These are phyloP conservation scores for Rhodomyrtus tomentosa DNA, from an alignment of 345 rosid species.

Conservation along the genomic window DNA sequence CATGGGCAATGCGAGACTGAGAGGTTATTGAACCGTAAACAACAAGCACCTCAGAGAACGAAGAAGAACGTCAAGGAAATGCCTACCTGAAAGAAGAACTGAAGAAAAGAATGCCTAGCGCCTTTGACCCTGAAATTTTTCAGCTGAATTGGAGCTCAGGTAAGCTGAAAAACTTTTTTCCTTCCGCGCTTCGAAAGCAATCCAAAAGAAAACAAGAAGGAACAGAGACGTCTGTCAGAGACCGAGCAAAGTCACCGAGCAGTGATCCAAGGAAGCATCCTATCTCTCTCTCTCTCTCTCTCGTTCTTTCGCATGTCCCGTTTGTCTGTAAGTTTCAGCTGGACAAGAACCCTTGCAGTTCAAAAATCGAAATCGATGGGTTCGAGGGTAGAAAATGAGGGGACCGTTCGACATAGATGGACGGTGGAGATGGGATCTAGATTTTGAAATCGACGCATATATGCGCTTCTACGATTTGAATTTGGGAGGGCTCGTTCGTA, in stretches of 20 bases:
- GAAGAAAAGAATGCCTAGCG: constrained; percentile 21
- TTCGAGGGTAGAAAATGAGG: not conserved
- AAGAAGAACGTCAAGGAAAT: not conserved
- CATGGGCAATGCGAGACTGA: not conserved
- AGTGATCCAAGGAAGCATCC: not conserved
- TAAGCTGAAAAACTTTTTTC: not conserved
- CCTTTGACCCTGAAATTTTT: constrained; percentile 14
- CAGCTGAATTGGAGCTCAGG: not conserved
- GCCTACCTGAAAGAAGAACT: constrained; percentile 31
- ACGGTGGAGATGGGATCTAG: not conserved
- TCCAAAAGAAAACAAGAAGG: not conserved
- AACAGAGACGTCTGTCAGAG: not conserved
- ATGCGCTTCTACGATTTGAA: not conserved
- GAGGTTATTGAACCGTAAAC: not conserved
- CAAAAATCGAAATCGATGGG: not conserved
- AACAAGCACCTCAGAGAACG: not conserved
- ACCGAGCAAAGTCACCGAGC: not conserved
- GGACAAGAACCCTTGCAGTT: not conserved
- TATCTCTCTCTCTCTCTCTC: not conserved
- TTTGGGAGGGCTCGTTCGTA: not conserved
- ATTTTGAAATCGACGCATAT: not conserved
- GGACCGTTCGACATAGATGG: not conserved
- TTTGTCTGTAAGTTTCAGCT: not conserved
- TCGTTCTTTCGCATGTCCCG: not conserved
- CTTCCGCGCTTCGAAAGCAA: not conserved